These are phyloP conservation scores for Collybiopsis luxurians DNA, from an alignment of 768 basidiomycete genomes.

Conservation along the genomic window DNA sequence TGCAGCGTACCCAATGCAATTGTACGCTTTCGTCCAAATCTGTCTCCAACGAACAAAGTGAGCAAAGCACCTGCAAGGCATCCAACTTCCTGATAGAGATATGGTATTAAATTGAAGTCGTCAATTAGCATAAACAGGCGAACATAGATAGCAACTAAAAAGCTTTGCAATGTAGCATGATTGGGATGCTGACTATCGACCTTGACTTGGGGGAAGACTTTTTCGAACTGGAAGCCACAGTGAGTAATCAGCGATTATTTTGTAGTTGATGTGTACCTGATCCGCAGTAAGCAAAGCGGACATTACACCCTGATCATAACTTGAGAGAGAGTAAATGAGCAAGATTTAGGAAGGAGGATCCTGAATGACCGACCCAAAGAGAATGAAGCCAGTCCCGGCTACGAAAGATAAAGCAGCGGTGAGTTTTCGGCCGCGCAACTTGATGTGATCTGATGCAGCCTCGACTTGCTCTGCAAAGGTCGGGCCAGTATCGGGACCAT, in stretches of 20 bases:
- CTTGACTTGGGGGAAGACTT: conserved; percentile 52
- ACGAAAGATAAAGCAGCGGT: conserved; percentile 53
- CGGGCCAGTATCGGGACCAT: neutral
- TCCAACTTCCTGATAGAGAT: conserved; percentile 49
- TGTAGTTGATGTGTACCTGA: conserved; percentile 29
- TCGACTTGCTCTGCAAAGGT: neutral
- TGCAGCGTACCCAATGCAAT: conserved; percentile 53
- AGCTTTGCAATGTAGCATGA: conserved; percentile 55
- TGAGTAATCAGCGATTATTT: neutral
- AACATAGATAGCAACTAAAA: conserved; percentile 59
- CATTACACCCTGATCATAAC: conserved; percentile 74
- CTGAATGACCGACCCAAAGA: conserved; percentile 52
- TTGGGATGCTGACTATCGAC: conserved; percentile 9
- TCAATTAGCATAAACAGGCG: conserved; percentile 12
- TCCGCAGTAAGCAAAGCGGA: conserved; percentile 58
- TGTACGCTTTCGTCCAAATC: conserved; percentile 54
- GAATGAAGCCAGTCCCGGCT: conserved; percentile 57
- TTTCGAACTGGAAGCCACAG: conserved; percentile 45
- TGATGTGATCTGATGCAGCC: conserved; percentile 4
- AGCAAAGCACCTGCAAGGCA: conserved; percentile 63
- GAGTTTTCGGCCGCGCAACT: conserved; percentile 39
- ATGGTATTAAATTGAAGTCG: neutral
- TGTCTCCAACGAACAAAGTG: conserved; percentile 60
- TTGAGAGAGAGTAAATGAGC: conserved; percentile 16
- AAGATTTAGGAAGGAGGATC: too few relatives aligned